Evolutionary conservation across 257 asterid species (phyloP).

Genomic region (Schizonepeta tenuifolia): DNA sequence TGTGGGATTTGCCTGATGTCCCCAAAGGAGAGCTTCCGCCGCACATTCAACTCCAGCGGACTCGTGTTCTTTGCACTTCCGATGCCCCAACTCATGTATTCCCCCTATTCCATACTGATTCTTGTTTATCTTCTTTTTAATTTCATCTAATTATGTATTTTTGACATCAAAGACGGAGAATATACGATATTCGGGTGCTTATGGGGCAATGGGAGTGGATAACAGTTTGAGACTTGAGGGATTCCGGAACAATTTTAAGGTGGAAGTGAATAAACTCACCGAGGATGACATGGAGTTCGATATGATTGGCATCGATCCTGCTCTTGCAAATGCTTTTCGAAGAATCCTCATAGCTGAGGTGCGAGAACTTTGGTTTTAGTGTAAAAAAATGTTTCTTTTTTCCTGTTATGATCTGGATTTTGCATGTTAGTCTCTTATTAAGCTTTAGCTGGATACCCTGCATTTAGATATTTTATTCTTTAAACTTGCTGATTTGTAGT

Average conservation of each 20-base stretch:
- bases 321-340: conserved; percentile 90
- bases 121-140: conserved; percentile 12
- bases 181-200: conserved; percentile 82
- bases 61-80: conserved; percentile 66
- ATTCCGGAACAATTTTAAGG: conserved; percentile 67
- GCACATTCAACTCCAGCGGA: conserved; percentile 70
- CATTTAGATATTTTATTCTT: too few species aligned
- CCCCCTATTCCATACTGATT: neutral
- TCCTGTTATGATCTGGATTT: neutral
- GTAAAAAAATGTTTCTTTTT: too few species aligned
- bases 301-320: conserved; percentile 88
- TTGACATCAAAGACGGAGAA: conserved; percentile 56
- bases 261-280: conserved; percentile 55
- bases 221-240: conserved; percentile 69
- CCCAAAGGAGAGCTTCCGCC: conserved; percentile 69
- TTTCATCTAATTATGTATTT: neutral
- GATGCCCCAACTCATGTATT: conserved; percentile 87
- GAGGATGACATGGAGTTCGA: conserved; percentile 84
- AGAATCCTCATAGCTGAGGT: conserved; percentile 97
- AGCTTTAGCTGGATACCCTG: neutral
- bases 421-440: neutral
- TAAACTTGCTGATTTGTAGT: neutral
- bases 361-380: neutral
- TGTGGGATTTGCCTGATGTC: conserved; percentile 91
- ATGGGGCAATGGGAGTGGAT: conserved; percentile 82